Base-by-base conservation (phyloP, 1,284 basidiomycete species). In the Microbotryum lychnidis-dioicae region DNA sequence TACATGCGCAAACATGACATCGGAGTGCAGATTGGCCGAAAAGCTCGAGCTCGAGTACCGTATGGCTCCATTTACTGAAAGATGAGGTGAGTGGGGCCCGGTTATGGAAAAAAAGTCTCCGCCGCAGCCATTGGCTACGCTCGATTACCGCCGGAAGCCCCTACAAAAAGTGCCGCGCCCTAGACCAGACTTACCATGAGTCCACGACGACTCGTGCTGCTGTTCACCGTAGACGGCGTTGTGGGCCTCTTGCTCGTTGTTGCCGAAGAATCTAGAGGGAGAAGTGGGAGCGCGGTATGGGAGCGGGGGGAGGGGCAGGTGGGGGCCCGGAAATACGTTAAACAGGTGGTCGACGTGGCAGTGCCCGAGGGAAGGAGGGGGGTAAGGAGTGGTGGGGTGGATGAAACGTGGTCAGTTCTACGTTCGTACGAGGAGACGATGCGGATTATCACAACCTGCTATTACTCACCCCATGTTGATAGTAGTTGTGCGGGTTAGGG, bases 231-330 rank as follows among this genome's bases (percentile, higher is more conserved):
- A 53, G 21, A 57, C 64, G 6, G 50, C 37, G 50, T 56, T 44
- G 14, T 52, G 57, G 6, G 63, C 60, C 45, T 62, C 56, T 16
- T 56, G 60, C 56, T 67, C 54, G 50, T 65, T 54, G 42, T 65
- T 23, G 21, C 44, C 29, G 31, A 58, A 58, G 49, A 59, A 49
- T 25, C 48, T 29, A 51, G 5, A 9, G 27, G 31, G 25, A 29
- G 18, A 46, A 18, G 7, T n/a, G 21, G 12, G n/a, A 21, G 23
- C 7, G 6, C 12, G 37, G 4, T 42, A 20, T 12, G 16, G 44
- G 25, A 16, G 18, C 21, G 10, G 20, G 6, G 49, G 21, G 42
- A 50, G 46, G 25, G 16, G 47, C 31, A 25, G 42, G 23, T 20
- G 31, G 48, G 45, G 45, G n/a, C 9, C n/a, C n/a, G 37, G 6